These are phyloP conservation scores for Plenodomus tracheiphilus DNA, from an alignment of 2,329 filamentous ascomycete species.

Conservation along the genomic window DNA sequence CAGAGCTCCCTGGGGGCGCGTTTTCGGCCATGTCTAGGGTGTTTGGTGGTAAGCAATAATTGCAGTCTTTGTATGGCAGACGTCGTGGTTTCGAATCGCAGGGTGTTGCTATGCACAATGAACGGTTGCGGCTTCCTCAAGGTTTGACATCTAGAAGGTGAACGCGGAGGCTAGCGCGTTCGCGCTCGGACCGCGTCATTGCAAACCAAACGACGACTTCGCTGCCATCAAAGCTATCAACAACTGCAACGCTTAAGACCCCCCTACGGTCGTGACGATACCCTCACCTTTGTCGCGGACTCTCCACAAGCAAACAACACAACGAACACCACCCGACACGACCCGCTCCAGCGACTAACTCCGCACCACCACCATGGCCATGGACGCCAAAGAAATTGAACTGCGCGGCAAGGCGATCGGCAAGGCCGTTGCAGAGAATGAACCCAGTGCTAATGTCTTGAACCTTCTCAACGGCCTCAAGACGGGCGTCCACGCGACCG, in stretches of 20 bases:
- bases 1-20: conserved; percentile 43
- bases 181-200: conserved; percentile 17
- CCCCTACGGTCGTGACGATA: background rate
- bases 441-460: conserved; percentile 72
- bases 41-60: background rate
- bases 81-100: too few relatives aligned
- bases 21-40: conserved; percentile 54
- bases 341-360: conserved; percentile 1
- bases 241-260: background rate
- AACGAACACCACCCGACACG: conserved; percentile 8
- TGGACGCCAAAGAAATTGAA: conserved; percentile 83
- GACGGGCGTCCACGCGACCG: conserved; percentile 78
- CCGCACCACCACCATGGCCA: conserved; percentile 42
- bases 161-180: conserved; percentile 21
- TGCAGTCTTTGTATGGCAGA: background rate
- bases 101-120: background rate
- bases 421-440: conserved; percentile 76
- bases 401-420: conserved; percentile 75
- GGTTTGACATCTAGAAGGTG: background rate
- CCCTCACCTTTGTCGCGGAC: conserved; percentile 2
- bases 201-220: conserved; percentile 18
- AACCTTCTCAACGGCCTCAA: conserved; percentile 77
- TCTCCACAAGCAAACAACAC: conserved; percentile 6
- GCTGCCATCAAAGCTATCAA: conserved; percentile 5
- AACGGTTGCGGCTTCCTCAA: conserved; percentile 10